phyloP scores from a whole-genome alignment of 306 rosid species.

The Fragaria iinumae region DNA sequence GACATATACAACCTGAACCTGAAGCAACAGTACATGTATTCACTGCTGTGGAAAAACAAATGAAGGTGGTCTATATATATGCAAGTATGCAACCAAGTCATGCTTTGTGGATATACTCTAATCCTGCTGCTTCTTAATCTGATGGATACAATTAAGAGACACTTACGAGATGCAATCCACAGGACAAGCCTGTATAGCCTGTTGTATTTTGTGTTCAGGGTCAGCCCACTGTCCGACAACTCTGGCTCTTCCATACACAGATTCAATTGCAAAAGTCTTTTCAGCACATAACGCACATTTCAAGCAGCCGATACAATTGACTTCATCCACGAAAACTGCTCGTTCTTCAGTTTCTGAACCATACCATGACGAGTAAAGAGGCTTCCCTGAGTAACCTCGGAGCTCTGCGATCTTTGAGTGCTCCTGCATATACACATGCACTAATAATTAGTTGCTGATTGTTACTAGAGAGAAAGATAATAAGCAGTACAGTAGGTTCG shows the following conservation, averaged over 20 bases:
- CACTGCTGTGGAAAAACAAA: not conserved
- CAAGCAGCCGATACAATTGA: slow-evolving; percentile 86
- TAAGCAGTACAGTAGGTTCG: not conserved
- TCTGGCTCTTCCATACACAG: slow-evolving; percentile 91
- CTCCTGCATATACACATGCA: slow-evolving; percentile 43
- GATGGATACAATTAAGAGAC: not conserved
- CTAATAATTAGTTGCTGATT: not conserved
- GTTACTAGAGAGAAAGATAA: not conserved
- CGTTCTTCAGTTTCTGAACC: slow-evolving; percentile 71
- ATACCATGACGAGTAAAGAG: slow-evolving; percentile 74
- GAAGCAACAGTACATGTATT: too few species aligned
- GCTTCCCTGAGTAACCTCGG: slow-evolving; percentile 83
- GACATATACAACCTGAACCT: not conserved
- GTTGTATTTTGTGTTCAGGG: slow-evolving; percentile 60
- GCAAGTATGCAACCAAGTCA: too few species aligned
- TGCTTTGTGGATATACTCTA: not conserved
- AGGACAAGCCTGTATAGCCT: slow-evolving; percentile 79
- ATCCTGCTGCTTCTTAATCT: not conserved
- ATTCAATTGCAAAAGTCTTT: slow-evolving; percentile 87
- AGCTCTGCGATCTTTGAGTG: slow-evolving; percentile 73
- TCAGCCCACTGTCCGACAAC: slow-evolving; percentile 97
- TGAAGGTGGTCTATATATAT: too few species aligned
- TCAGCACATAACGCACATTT: slow-evolving; percentile 88
- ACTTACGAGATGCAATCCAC: slow-evolving; percentile 97
- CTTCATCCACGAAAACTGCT: slow-evolving; percentile 89